Base-by-base conservation (phyloP, 2,329 filamentous ascomycete genomes). In the Nemania sp. region DNA sequence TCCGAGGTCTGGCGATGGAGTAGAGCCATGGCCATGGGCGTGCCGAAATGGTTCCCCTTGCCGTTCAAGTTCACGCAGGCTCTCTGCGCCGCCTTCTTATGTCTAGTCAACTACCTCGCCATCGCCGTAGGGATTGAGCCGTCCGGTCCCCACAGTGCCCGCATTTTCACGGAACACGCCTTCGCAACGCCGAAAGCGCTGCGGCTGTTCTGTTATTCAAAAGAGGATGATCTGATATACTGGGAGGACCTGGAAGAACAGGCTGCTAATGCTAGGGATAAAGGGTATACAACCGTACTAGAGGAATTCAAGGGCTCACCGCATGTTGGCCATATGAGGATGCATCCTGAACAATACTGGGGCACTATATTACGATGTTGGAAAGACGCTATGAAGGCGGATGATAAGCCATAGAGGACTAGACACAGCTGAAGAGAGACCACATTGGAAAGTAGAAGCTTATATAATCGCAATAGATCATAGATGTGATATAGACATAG, bases 271-370 rank as follows among this genome's bases (percentile, higher is more conserved):
- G 84, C 87, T 1, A 79, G 75, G 66, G 73, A 75, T 13, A 80
- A 80, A 61, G 89, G 88, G 0, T 89, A 85, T 70, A 73, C 75
- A 24, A 83, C 85, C 1, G 79, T 82, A 1, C 79, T 81, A 22
- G 85, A 87, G 65, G 73, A 84, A 32, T 91, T 91, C 69, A 82
- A 87, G 57, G 85, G 84, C 3, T 88, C 85, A 57, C 79, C 83
- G 1, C 89, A 92, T 76, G 89, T 89, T 20, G 87, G 86, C 1
- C 88, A 91, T 74, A 85, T 91, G 80, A 80, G 85, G 20, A 78
- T 83, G 76, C 84, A 89, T 63, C 83, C 85, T 0, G 82, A 82
- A 35, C 81, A 84, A 75, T 92, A 91, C 73, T 91, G 89, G 89
- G 74, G 71, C 1, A 77, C 81, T 0, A 83, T 86, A 35, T 56